Base-by-base conservation (phyloP, 768 basidiomycete genomes). In the Leccinum rimulosum region DNA sequence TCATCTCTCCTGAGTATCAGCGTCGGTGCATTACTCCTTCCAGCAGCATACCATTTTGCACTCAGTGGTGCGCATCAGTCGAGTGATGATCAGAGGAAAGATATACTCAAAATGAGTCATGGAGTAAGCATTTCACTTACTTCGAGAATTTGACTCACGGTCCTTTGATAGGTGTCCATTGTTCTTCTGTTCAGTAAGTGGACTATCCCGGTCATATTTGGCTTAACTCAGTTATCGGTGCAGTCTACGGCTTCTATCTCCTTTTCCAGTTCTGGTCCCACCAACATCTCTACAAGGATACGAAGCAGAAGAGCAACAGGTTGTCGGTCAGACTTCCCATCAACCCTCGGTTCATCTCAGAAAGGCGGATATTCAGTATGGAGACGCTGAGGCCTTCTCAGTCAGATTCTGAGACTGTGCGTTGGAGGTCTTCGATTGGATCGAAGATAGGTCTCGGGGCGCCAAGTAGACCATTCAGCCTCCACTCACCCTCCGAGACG, bases 11-110 rank as follows among this genome's bases (percentile, higher is more conserved):
- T 93, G 56, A 88, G 83, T 30, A 77, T 93, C 54, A 91, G 90
- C 64, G 91, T 93, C 53, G 87, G 89, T 65, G 91, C 86, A 53
- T 78, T 93, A 10, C 77, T 93, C 9, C 75, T 93, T 17, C 91
- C 91, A 6, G 89, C 89, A 27, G 91, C 89, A 1, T 95, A 90
- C 73, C 87, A 92, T 62, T 80, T 88, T 61, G 76, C 82, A 25
- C 74, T 77, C 40, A 68, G 65, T 38, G 68, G 66, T 50, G 62
- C 58, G 27, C 58, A 60, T 28, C 55, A 61, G 14, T 56, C 65
- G 59, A 51, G 60, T 68, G 27, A 25, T 4, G 55, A 76, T 52
- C 81, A 84, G 62, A 75, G 66, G 15, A 31, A 61, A 19, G 72
- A 77, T 59, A 80, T 84, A 52, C 65, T 84, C 50, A 72, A 71